phyloP scores from a whole-genome alignment of 2,329 filamentous ascomycete species.

The Cordyceps tenuipes region DNA sequence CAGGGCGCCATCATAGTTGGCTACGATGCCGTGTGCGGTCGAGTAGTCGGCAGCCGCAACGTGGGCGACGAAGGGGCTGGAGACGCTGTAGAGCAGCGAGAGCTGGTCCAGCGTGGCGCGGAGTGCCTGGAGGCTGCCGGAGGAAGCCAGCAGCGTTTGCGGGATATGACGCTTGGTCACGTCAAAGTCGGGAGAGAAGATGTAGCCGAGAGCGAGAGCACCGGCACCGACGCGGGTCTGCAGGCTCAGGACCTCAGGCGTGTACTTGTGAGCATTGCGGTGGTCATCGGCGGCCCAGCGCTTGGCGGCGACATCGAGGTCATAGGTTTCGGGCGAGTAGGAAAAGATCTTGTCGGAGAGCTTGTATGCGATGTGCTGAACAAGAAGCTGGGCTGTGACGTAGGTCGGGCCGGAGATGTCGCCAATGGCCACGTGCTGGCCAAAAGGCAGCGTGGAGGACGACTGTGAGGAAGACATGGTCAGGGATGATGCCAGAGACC shows the following conservation, averaged over 20 bases:
- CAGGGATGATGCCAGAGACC: constrained; percentile 5
- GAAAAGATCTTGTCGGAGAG: constrained; percentile 96
- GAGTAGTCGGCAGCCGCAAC: constrained; percentile 85
- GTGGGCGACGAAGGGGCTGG: constrained; percentile 88
- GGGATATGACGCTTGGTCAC: constrained; percentile 83
- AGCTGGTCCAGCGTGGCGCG: constrained; percentile 85
- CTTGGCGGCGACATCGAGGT: constrained; percentile 75
- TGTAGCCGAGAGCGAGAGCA: constrained; percentile 86
- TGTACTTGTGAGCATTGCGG: constrained; percentile 73
- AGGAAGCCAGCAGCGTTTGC: constrained; percentile 82
- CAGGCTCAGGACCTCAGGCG: constrained; percentile 68
- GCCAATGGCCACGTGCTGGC: constrained; percentile 44
- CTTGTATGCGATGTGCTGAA: constrained; percentile 92
- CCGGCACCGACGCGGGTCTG: constrained; percentile 87
- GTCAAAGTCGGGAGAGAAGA: constrained; percentile 96
- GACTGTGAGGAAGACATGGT: constrained; percentile 30
- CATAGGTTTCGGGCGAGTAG: constrained; percentile 89
- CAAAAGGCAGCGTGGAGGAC: constrained; percentile 49
- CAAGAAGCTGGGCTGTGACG: constrained; percentile 82
- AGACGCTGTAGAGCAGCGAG: constrained; percentile 80
- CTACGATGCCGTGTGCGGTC: constrained; percentile 60
- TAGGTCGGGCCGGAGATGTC: constrained; percentile 82
- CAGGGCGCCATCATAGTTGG: constrained; percentile 78
- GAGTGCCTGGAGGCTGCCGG: constrained; percentile 71
- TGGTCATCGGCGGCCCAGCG: constrained; percentile 64